Evolutionary conservation across 495 filamentous ascomycete species (phyloP).

Genomic region (Penicillium flavigenum): DNA sequence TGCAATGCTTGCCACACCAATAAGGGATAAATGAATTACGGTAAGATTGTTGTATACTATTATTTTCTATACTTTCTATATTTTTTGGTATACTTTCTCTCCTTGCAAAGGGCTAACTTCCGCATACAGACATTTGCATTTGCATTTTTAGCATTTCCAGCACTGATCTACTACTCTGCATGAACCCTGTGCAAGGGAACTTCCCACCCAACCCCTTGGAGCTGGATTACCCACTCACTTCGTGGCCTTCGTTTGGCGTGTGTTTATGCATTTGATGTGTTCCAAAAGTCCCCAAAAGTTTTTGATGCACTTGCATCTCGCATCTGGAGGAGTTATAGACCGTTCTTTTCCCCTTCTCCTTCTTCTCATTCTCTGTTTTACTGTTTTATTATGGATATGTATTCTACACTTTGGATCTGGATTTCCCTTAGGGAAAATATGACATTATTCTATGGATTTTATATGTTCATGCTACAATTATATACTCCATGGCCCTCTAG

Average conservation of each 20-base stretch:
- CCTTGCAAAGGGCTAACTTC: slow-evolving; percentile 8
- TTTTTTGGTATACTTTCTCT: not conserved
- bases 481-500: not conserved
- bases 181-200: slow-evolving; percentile 5
- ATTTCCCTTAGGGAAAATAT: not conserved
- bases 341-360: not conserved
- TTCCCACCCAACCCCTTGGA: slow-evolving; percentile 8
- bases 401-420: not conserved
- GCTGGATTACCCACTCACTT: slow-evolving; percentile 1
- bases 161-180: slow-evolving; percentile 10
- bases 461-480: not conserved
- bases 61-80: not conserved
- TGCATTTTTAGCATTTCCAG: slow-evolving; percentile 2
- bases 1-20: slow-evolving; percentile 48
- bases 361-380: not conserved
- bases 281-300: slow-evolving; percentile 18
- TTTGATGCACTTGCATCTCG: slow-evolving; percentile 19
- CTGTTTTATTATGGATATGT: not conserved
- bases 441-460: not conserved
- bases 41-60: not conserved
- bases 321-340: slow-evolving; percentile 24
- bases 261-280: slow-evolving; percentile 19
- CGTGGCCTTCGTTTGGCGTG: not conserved
- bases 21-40: slow-evolving; percentile 33
- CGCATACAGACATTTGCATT: slow-evolving; percentile 3